phyloP scores from a whole-genome alignment of 2,329 filamentous ascomycete genomes.

The Exophiala oligosperma region DNA sequence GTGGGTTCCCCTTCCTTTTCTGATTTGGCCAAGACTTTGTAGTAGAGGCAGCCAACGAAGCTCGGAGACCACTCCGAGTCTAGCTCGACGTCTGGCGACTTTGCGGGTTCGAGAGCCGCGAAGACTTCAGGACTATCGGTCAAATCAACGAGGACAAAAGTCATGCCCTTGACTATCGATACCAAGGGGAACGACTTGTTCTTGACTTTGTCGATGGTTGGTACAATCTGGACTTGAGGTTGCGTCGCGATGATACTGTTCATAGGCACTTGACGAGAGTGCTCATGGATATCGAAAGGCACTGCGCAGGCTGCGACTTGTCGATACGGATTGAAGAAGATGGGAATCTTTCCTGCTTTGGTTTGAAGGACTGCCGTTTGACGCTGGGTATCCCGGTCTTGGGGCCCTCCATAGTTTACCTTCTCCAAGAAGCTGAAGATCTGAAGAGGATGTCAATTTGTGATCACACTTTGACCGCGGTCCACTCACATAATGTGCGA shows the following conservation, averaged over 20 bases:
- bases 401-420: conserved; percentile 10
- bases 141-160: conserved; percentile 39
- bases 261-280: conserved; percentile 41
- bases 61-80: conserved; percentile 34
- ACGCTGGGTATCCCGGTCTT: conserved; percentile 23
- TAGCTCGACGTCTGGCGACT: conserved; percentile 32
- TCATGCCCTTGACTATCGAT: conserved; percentile 72
- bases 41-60: conserved; percentile 36
- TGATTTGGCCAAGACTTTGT: conserved; percentile 28
- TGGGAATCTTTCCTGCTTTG: conserved; percentile 47
- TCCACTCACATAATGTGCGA: conserved; percentile 48
- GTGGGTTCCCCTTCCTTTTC: conserved; percentile 31
- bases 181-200: conserved; percentile 50
- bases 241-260: conserved; percentile 32
- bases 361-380: conserved; percentile 31
- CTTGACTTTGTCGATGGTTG: conserved; percentile 30
- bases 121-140: conserved; percentile 31
- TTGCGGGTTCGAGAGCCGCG: conserved; percentile 26
- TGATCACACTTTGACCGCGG: background rate
- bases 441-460: background rate
- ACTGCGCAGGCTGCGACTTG: conserved; percentile 60
- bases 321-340: conserved; percentile 41
- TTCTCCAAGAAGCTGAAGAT: conserved; percentile 20
- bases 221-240: conserved; percentile 29
- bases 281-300: conserved; percentile 66